These are phyloP conservation scores for Verticillium longisporum DNA, from an alignment of 2,329 filamentous ascomycete species.

Conservation along the genomic window DNA sequence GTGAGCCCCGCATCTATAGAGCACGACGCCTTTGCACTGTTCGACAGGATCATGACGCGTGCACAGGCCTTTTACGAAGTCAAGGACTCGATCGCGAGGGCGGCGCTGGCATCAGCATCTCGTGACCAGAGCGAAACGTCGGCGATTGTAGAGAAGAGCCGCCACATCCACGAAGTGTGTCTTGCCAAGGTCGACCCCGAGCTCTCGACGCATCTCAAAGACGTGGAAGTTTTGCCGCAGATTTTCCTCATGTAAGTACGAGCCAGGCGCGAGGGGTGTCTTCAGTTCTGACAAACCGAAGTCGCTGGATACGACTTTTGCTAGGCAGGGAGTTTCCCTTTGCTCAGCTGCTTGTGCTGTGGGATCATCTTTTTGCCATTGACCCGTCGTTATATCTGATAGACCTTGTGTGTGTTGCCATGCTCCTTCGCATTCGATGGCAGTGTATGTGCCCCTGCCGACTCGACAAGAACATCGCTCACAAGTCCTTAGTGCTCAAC, in stretches of 20 bases:
- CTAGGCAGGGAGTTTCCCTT: conserved; percentile 94
- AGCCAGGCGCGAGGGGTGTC: neutral
- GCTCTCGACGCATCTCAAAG: conserved; percentile 70
- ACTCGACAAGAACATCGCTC: conserved; percentile 9
- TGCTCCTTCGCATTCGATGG: conserved; percentile 90
- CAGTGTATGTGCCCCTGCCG: conserved; percentile 52
- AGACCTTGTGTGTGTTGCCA: conserved; percentile 86
- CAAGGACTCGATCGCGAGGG: conserved; percentile 28
- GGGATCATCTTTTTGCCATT: conserved; percentile 87
- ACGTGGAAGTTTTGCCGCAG: conserved; percentile 87
- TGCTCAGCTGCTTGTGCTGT: conserved; percentile 73
- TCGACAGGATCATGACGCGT: conserved; percentile 79
- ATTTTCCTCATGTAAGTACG: conserved; percentile 85
- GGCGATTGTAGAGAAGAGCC: conserved; percentile 79
- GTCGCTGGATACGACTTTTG: conserved; percentile 86
- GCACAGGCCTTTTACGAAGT: conserved; percentile 85
- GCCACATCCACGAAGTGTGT: conserved; percentile 77
- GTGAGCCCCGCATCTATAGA: conserved; percentile 72
- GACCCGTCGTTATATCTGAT: conserved; percentile 75
- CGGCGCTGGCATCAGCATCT: conserved; percentile 11
- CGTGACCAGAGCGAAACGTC: conserved; percentile 32
- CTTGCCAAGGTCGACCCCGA: conserved; percentile 76
- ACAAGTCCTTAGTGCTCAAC: conserved; percentile 57
- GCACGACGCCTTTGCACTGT: conserved; percentile 84
- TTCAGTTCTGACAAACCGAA: conserved; percentile 21